Evolutionary conservation across 805 yeast species (phyloP).

Genomic region (Suhomyces faveliae): DNA sequence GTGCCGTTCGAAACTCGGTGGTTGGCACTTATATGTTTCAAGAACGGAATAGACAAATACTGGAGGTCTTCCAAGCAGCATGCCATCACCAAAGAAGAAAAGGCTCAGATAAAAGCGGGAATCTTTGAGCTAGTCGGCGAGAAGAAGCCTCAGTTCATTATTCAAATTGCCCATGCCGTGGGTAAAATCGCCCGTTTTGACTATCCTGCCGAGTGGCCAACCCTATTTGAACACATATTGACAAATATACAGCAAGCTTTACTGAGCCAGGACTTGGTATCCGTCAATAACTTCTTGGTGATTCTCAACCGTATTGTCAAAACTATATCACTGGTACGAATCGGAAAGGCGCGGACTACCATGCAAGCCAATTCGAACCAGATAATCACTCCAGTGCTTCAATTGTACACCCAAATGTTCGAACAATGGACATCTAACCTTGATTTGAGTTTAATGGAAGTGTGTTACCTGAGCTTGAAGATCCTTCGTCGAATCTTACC

Average conservation of each 20-base stretch:
- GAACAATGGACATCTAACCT: slow-evolving; percentile 57
- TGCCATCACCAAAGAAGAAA: slow-evolving; percentile 62
- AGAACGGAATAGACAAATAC: slow-evolving; percentile 79
- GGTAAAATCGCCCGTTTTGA: slow-evolving; percentile 79
- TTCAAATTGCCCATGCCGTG: slow-evolving; percentile 83
- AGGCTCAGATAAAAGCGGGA: slow-evolving; percentile 55
- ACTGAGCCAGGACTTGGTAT: slow-evolving; percentile 44
- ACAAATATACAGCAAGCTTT: slow-evolving; percentile 43
- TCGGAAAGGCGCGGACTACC: slow-evolving; percentile 79
- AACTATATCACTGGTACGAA: slow-evolving; percentile 67
- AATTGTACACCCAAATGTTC: slow-evolving; percentile 58
- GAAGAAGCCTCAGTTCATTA: slow-evolving; percentile 67
- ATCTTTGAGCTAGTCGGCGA: slow-evolving; percentile 63
- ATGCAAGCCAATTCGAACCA: slow-evolving; percentile 70
- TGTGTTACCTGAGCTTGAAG: slow-evolving; percentile 77
- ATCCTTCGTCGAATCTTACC: slow-evolving; percentile 68
- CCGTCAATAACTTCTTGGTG: slow-evolving; percentile 60
- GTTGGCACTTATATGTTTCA: slow-evolving; percentile 84
- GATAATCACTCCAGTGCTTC: slow-evolving; percentile 57
- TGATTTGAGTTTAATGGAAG: slow-evolving; percentile 60
- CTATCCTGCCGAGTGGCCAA: slow-evolving; percentile 86
- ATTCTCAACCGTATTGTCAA: slow-evolving; percentile 79
- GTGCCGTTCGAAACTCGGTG: slow-evolving; percentile 70
- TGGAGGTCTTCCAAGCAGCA: slow-evolving; percentile 73
- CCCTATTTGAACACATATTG: slow-evolving; percentile 65